Conservation (phyloP, 208 protist species). For the Wallacemonas rigidus region DNA sequence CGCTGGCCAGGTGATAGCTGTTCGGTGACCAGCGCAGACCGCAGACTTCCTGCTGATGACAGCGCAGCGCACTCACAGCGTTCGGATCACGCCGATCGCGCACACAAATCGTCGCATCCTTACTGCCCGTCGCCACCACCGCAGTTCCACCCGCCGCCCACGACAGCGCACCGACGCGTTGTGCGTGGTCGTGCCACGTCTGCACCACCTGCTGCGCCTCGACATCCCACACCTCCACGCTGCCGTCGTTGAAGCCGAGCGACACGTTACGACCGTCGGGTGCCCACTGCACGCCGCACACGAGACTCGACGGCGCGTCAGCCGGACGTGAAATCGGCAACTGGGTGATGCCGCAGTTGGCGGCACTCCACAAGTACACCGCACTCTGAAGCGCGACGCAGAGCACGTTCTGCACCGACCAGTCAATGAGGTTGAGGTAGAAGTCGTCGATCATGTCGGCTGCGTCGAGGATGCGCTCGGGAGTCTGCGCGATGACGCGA, state of each 20-base stretch:
- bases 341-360: conserved; percentile 88
- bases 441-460: conserved; percentile 98
- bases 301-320: conserved; percentile 42
- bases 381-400: conserved; percentile 95
- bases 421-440: conserved; percentile 99
- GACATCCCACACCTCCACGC: conserved; percentile 94
- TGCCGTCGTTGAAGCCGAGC: conserved; percentile 84
- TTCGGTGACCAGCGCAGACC: conserved; percentile 96
- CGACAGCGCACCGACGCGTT: conserved; percentile 91
- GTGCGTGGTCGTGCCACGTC: conserved; percentile 85
- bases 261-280: conserved; percentile 89
- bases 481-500: conserved; percentile 91
- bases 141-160: conserved; percentile 87
- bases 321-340: conserved; percentile 65
- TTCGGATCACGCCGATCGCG: conserved; percentile 92
- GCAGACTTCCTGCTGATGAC: conserved; percentile 97
- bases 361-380: conserved; percentile 99
- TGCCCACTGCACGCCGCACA: conserved; percentile 94
- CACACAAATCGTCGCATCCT: conserved; percentile 94
- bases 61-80: conserved; percentile 53
- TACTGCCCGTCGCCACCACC: conserved; percentile 92
- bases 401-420: conserved; percentile 86
- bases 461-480: conserved; percentile 97
- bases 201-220: conserved; percentile 76
- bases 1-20: conserved; percentile 94